phyloP scores from a whole-genome alignment of 768 basidiomycete genomes.

The Pleurotus djamor region DNA sequence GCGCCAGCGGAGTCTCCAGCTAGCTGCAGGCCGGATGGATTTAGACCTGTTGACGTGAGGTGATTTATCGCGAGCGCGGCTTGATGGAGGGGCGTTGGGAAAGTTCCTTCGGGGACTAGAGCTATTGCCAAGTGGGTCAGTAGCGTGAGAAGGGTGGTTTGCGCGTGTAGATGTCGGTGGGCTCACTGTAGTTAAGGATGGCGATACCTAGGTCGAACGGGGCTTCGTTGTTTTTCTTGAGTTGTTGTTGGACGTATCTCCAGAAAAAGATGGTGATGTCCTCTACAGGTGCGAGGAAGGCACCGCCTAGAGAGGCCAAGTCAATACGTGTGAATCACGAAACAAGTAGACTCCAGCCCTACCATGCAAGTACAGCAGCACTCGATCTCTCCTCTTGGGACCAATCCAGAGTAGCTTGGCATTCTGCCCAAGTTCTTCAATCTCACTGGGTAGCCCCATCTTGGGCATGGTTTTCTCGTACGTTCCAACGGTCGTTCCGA shows the following conservation, averaged over 20 bases:
- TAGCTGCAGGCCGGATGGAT: constrained; percentile 27
- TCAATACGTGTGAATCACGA: not conserved
- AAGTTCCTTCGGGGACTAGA: constrained; percentile 27
- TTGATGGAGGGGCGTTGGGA: constrained; percentile 33
- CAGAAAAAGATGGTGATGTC: constrained; percentile 21
- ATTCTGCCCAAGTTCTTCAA: constrained; percentile 24
- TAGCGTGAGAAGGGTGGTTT: not conserved
- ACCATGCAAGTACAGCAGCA: constrained; percentile 32
- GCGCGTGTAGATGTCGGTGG: not conserved
- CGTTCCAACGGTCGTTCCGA: not conserved
- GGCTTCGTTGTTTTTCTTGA: constrained; percentile 14
- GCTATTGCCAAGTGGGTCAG: too few relatives aligned
- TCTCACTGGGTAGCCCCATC: constrained; percentile 9
- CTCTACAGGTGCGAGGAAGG: constrained; percentile 20
- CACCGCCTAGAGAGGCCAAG: constrained; percentile 24
- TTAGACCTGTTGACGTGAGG: constrained; percentile 24
- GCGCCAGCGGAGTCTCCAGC: constrained; percentile 36
- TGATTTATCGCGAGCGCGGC: constrained; percentile 25
- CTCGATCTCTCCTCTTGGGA: constrained; percentile 23
- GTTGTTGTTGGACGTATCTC: constrained; percentile 21
- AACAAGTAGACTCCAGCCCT: not conserved
- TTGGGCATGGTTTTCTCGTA: constrained; percentile 7
- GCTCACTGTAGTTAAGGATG: constrained; percentile 28
- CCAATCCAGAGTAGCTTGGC: constrained; percentile 30
- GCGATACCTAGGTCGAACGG: constrained; percentile 22